Evolutionary conservation across 371 early-diverging fungal genomes (phyloP).

Genomic region (Syncephalastrum contaminatum): DNA sequence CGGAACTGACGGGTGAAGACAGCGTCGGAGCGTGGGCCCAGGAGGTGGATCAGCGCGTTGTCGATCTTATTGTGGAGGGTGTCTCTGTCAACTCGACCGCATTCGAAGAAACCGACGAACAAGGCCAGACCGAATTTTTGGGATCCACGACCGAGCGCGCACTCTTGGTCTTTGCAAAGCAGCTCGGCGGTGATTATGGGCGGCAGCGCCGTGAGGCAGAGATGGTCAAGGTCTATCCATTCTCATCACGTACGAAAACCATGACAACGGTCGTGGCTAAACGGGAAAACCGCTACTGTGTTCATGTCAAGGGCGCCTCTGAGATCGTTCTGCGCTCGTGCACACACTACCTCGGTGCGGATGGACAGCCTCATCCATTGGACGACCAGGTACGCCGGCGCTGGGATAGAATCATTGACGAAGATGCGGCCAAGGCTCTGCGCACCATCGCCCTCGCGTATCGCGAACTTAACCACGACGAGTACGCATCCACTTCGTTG

Average conservation of each 20-base stretch:
- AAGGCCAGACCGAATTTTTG: constrained; percentile 67
- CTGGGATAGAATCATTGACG: constrained; percentile 63
- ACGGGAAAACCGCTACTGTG: constrained; percentile 46
- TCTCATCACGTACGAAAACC: constrained; percentile 77
- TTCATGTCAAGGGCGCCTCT: constrained; percentile 82
- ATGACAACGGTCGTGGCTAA: constrained; percentile 69
- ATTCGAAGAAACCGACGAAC: constrained; percentile 71
- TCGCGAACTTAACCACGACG: constrained; percentile 55
- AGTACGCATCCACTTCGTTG: constrained; percentile 5
- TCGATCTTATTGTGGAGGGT: constrained; percentile 55
- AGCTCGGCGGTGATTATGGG: constrained; percentile 62
- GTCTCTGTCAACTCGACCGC: constrained; percentile 90
- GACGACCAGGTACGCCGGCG: constrained; percentile 45
- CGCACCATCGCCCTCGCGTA: constrained; percentile 89
- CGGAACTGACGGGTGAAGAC: constrained; percentile 31
- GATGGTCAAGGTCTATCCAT: constrained; percentile 67
- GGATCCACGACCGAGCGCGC: constrained; percentile 96
- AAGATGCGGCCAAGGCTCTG: constrained; percentile 80
- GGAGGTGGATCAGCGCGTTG: constrained; percentile 28
- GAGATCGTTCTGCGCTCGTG: constrained; percentile 76
- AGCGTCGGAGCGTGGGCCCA: constrained; percentile 26
- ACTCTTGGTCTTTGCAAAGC: constrained; percentile 71
- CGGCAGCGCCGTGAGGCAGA: constrained; percentile 55
- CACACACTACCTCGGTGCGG: constrained; percentile 53
- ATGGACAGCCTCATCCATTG: constrained; percentile 54